Evolutionary conservation across 208 protist genomes (phyloP), one percentile per base, ranked within the genome.

Genomic region (Crithidia expoeki): DNA sequence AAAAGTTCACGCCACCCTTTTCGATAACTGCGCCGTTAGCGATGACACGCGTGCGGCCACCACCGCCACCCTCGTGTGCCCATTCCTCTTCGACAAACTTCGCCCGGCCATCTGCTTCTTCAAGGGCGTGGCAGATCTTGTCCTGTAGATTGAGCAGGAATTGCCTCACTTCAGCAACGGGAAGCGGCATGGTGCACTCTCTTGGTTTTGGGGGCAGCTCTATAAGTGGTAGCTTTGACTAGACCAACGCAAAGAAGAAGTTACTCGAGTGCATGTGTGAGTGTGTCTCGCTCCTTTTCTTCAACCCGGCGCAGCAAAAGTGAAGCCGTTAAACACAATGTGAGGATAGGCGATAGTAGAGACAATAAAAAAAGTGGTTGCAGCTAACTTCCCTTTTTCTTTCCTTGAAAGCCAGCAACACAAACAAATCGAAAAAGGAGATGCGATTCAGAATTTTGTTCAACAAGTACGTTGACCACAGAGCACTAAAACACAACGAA

Each of bases 1-100:
- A 86, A 33, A 92, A 93, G 73, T 93, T 94, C 30, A 92, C 85
- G 30, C 86, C 89, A n/a, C 75, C 91, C 56, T 94, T 92, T 64
- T 96, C 91, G 28, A 93, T 72, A 2, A 92, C 72, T 27, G 80
- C 49, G 17, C 79, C 84, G 44, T 77, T 57, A 12, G 25, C 40
- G n/a, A 86, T 70, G 16, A 94, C 83, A 19, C 90, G 76, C 42
- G 88, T 89, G 28, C 74, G 76, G 36, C 90, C 90, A 38, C 65
- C 65, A 52, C 90, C 90, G 40, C 56, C 65, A 27, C 89, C 75
- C 36, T 71, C 67, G 49, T 81, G 82, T 21, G 70, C 21, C 89
- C 89, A 94, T 46, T 55, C 21, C 47, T 94, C 89, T 47, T 92
- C 84, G 9, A 69, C n/a, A 40, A 88, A 88, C 50, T 79, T 83